These are phyloP conservation scores for Yamadazyma sp. DNA, from an alignment of 1,139 yeast species.

Conservation along the genomic window DNA sequence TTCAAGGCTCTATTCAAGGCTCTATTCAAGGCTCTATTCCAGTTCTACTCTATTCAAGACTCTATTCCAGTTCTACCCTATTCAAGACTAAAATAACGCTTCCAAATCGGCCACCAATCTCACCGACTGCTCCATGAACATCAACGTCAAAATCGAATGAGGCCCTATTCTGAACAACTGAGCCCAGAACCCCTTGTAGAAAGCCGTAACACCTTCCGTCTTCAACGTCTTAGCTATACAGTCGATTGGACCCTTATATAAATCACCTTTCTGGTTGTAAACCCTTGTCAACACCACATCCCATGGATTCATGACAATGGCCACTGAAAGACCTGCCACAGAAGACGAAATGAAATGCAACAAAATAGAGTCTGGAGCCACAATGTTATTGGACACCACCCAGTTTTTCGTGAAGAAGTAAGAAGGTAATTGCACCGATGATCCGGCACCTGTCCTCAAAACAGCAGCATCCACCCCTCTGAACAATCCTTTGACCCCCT, in stretches of 20 bases:
- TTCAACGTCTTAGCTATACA: slow-evolving; percentile 80
- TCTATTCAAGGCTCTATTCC: no score
- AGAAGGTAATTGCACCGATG: slow-evolving; percentile 93
- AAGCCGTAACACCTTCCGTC: slow-evolving; percentile 82
- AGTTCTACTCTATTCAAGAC: no score
- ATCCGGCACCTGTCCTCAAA: slow-evolving; percentile 92
- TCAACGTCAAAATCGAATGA: slow-evolving; percentile 85
- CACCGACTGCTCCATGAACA: slow-evolving; percentile 95
- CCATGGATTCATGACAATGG: slow-evolving; percentile 95
- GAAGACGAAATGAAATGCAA: slow-evolving; percentile 77
- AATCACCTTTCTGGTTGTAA: slow-evolving; percentile 88
- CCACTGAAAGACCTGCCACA: slow-evolving; percentile 87
- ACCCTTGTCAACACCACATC: slow-evolving; percentile 93
- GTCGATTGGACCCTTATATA: slow-evolving; percentile 84
- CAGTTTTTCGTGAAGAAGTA: slow-evolving; percentile 75
- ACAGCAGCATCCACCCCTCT: slow-evolving; percentile 95
- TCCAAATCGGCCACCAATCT: slow-evolving; percentile 41
- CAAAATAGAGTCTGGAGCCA: slow-evolving; percentile 62
- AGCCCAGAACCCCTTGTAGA: slow-evolving; percentile 93
- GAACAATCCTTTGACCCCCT: slow-evolving; percentile 78
- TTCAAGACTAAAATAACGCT: slow-evolving; percentile 10
- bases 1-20: no score
- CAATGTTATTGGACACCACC: slow-evolving; percentile 46
- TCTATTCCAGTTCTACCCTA: no score
- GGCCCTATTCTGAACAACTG: slow-evolving; percentile 92